A percentile compares a stretch with the other conserved stretches of the same genome.
phyloP scores from a whole-genome alignment of 2,329 filamentous ascomycete genomes.

The Neocatenulostroma microsporum region DNA sequence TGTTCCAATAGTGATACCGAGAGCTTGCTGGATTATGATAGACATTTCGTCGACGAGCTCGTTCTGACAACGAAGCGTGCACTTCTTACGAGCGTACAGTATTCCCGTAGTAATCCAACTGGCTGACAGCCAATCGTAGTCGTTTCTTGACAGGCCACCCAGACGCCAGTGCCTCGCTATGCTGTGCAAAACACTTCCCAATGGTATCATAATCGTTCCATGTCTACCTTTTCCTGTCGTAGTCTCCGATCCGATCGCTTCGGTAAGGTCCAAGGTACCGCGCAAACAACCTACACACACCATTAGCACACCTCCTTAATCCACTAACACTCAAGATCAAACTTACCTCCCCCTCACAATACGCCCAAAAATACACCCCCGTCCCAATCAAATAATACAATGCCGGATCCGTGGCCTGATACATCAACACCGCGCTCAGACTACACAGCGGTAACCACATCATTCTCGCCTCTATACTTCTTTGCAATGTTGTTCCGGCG shows the following conservation, averaged over 20 bases:
- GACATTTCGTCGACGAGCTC: too few species aligned
- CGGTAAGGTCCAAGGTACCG: conserved; percentile 44
- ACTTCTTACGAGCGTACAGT: too few species aligned
- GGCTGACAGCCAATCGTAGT: too few species aligned
- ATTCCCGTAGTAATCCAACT: too few species aligned
- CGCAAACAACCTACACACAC: conserved; percentile 37
- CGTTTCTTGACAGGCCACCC: too few species aligned
- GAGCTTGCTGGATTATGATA: too few species aligned
- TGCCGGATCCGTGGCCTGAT: conserved; percentile 86
- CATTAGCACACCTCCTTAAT: conserved; percentile 9
- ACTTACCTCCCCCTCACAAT: conserved; percentile 89
- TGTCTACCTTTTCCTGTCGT: conserved; percentile 16
- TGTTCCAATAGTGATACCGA: too few species aligned
- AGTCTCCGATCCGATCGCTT: conserved; percentile 30
- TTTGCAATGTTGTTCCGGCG: conserved; percentile 70
- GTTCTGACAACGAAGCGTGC: too few species aligned
- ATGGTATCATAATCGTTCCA: conserved; percentile 4
- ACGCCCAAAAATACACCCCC: conserved; percentile 90
- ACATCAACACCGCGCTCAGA: conserved; percentile 67
- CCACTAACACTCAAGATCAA: neutral
- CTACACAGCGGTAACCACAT: conserved; percentile 73
- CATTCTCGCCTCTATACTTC: conserved; percentile 78
- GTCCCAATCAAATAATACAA: conserved; percentile 86
- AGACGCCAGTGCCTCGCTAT: conserved; percentile 14
- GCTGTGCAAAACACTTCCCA: conserved; percentile 10